These are phyloP conservation scores for Alnus glutinosa DNA, from an alignment of 306 rosid genomes.

Conservation along the genomic window DNA sequence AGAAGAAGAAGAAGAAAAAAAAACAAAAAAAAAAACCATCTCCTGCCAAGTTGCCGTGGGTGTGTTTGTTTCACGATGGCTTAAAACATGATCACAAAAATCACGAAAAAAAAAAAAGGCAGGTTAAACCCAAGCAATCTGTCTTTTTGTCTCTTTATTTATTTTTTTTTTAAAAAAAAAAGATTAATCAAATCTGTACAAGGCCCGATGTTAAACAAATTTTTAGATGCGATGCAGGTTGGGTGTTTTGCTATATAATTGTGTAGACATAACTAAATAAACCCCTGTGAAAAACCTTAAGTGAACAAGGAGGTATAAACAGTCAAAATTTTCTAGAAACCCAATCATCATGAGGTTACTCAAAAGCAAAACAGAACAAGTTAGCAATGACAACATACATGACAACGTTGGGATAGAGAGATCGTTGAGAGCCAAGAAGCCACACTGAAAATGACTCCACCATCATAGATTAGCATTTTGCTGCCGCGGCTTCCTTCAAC, in stretches of 20 bases:
- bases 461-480: slow-evolving; percentile 39
- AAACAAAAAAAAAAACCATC: too few relatives aligned
- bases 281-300: background rate
- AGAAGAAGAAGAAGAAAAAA: too few relatives aligned
- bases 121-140: background rate
- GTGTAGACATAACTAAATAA: background rate
- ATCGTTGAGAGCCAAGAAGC: background rate
- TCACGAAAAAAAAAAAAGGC: too few relatives aligned
- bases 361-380: background rate
- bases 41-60: too few relatives aligned
- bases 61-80: too few relatives aligned
- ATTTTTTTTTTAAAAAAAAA: background rate
- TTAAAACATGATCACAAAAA: too few relatives aligned
- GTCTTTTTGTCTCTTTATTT: background rate
- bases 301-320: background rate
- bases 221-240: background rate
- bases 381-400: background rate
- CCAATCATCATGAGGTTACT: background rate
- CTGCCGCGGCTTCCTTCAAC: slow-evolving; percentile 46
- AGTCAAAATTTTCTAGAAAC: slow-evolving; percentile 2
- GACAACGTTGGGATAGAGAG: background rate
- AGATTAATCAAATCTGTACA: too few relatives aligned
- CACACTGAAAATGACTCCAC: background rate
- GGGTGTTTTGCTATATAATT: background rate
- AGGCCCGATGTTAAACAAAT: too few relatives aligned